Conservation (phyloP, 2,329 filamentous ascomycete species). For the Phaeoacremonium minimum region DNA sequence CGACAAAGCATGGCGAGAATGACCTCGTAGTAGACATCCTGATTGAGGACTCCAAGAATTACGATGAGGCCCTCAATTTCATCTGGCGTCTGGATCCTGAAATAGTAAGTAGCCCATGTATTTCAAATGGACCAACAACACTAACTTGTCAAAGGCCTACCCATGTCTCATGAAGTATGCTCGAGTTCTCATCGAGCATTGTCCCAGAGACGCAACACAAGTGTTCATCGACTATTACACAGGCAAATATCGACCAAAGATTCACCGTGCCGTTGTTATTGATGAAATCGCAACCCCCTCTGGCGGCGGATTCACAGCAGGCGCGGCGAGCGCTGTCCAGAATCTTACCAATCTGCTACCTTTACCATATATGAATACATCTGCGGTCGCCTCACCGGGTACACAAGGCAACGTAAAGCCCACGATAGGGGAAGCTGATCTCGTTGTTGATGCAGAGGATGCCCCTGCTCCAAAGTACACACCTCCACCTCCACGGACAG, state of each 20-base stretch:
- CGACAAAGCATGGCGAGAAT: constrained; percentile 89
- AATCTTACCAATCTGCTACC: constrained; percentile 82
- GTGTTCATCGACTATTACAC: constrained; percentile 96
- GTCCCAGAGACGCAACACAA: constrained; percentile 74
- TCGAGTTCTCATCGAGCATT: constrained; percentile 82
- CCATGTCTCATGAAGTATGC: constrained; percentile 93
- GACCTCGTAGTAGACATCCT: constrained; percentile 93
- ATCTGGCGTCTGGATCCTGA: constrained; percentile 84
- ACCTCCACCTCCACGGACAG: constrained; percentile 76
- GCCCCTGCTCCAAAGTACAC: constrained; percentile 58
- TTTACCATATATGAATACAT: constrained; percentile 76
- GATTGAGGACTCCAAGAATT: constrained; percentile 91
- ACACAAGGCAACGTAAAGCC: constrained; percentile 44
- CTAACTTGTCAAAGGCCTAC: constrained; percentile 61
- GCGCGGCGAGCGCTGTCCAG: constrained; percentile 74
- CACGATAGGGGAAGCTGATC: constrained; percentile 47
- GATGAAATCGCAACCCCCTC: constrained; percentile 30
- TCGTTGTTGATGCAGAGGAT: constrained; percentile 45
- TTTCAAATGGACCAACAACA: neutral
- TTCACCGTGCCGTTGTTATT: constrained; percentile 40
- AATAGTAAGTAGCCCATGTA: constrained; percentile 45
- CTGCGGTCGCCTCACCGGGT: constrained; percentile 48
- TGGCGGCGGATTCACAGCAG: constrained; percentile 42
- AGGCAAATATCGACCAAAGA: constrained; percentile 71
- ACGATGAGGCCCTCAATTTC: constrained; percentile 82